These are phyloP conservation scores for Globisporangium viniferum DNA, from an alignment of 352 stramenopile genomes.

Conservation along the genomic window DNA sequence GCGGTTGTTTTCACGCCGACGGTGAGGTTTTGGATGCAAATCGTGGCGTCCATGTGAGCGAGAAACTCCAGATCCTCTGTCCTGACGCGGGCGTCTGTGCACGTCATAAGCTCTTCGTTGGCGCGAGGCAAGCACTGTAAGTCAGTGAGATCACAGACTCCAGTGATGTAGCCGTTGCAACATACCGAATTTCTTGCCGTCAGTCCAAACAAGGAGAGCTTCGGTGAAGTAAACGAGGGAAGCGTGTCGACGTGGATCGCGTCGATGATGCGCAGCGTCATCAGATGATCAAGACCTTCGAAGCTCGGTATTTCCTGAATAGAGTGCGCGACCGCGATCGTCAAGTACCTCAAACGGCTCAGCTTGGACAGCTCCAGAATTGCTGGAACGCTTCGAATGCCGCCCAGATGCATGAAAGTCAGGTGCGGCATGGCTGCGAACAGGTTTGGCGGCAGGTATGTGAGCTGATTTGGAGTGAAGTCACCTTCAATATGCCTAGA, in stretches of 20 bases:
- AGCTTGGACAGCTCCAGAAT: slow-evolving; percentile 3
- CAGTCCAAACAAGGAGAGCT: not conserved
- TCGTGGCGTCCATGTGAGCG: not conserved
- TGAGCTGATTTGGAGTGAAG: slow-evolving; percentile 10
- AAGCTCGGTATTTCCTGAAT: slow-evolving; percentile 2
- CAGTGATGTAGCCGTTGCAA: not conserved
- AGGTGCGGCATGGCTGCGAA: slow-evolving; percentile 6
- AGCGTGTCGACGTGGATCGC: slow-evolving; percentile 17
- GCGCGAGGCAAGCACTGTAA: slow-evolving; percentile 25
- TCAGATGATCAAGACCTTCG: slow-evolving; percentile 15
- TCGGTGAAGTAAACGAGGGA: slow-evolving; percentile 15
- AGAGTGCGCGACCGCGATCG: not conserved
- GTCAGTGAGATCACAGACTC: slow-evolving; percentile 8
- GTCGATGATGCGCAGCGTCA: slow-evolving; percentile 1
- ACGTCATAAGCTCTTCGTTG: slow-evolving; percentile 24
- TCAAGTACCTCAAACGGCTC: not conserved
- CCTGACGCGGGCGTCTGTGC: slow-evolving; percentile 22
- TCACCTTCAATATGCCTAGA: slow-evolving; percentile 23
- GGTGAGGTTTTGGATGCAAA: slow-evolving; percentile 10
- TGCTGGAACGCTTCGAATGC: not conserved
- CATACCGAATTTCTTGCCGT: not conserved
- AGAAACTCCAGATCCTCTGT: slow-evolving; percentile 17
- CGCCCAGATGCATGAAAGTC: slow-evolving; percentile 2
- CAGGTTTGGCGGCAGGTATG: not conserved
- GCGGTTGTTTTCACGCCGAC: not conserved